phyloP scores from a whole-genome alignment of 1,139 yeast species.

The Geotrichum bryndzae region DNA sequence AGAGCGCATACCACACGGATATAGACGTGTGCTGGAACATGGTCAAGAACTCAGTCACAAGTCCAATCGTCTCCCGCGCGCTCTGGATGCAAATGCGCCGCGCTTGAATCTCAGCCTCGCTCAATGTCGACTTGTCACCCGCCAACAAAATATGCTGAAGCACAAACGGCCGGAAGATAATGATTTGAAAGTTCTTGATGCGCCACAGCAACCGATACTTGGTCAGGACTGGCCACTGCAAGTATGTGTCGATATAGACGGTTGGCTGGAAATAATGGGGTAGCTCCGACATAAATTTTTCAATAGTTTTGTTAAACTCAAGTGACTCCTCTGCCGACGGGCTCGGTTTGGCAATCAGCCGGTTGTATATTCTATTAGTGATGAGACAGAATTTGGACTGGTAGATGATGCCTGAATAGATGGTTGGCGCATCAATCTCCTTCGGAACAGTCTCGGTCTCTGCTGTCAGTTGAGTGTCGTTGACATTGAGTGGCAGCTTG shows the following conservation, averaged over 20 bases:
- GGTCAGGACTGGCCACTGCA: constrained; percentile 45
- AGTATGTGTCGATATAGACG: constrained; percentile 28
- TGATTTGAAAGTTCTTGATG: constrained; percentile 48
- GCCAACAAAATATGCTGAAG: constrained; percentile 47
- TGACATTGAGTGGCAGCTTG: constrained; percentile 46
- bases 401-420: constrained; percentile 53
- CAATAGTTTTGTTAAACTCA: constrained; percentile 43
- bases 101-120: constrained; percentile 47
- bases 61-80: constrained; percentile 47
- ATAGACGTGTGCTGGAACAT: constrained; percentile 41
- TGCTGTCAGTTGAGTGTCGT: constrained; percentile 42
- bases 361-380: constrained; percentile 48
- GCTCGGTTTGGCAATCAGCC: constrained; percentile 44
- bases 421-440: constrained; percentile 41
- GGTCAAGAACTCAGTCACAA: constrained; percentile 45
- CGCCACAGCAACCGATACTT: constrained; percentile 51
- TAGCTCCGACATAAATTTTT: constrained; percentile 39
- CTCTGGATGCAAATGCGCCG: constrained; percentile 47
- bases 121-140: constrained; percentile 36
- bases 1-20: constrained; percentile 58
- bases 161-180: constrained; percentile 50
- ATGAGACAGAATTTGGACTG: constrained; percentile 49
- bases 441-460: constrained; percentile 30
- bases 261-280: constrained; percentile 43
- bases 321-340: constrained; percentile 47